Base-by-base conservation (phyloP, 495 filamentous ascomycete species). In the Xylaria nigripes region DNA sequence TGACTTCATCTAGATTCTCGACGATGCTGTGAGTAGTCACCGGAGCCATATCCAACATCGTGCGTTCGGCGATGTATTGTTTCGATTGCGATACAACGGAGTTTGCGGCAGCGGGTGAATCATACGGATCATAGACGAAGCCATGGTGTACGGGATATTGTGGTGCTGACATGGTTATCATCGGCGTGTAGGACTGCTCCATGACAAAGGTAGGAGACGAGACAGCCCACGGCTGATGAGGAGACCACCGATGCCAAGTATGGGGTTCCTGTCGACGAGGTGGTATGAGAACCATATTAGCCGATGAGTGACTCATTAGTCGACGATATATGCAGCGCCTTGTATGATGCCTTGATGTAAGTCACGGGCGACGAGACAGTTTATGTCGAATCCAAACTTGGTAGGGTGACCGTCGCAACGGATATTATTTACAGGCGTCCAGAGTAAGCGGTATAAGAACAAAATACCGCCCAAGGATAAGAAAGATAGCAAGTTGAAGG, bases 221-320 rank as follows among this genome's bases (percentile, higher is more conserved):
- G 13, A 55, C 45, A 6, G 62, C 59, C 43, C 71, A 60, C 23
- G 66, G 63, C 42, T 30, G 48, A 44, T 70, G 68, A 19, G 72
- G 66, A 57, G 70, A 57, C 73, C 73, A 77, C 50, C 71, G 66
- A 47, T 51, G 63, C 74, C 74, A 77, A 58, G 29, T 50, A 8
- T 65, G 51, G 30, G 62, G 58, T 12, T 64, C 46, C n/a, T 36
- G 46, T 21, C 30, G 53, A 42, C 51, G 51, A 38, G 44, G 36
- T 2, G 36, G 36, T 40, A 40, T 40, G 36, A 40, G 36, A 40
- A 40, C 24, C 51, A 54, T 54, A 7, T 48, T 32, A 27, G 21
- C 47, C 32, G 29, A 15, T 32, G 16, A 54, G 27, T 41, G 30
- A 24, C 43, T 30, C n/a, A 29, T 23, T 25, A 53, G 18, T 53